Conservation (phyloP, 73 alveolate genomes). For the Blepharisma stoltei region DNA sequence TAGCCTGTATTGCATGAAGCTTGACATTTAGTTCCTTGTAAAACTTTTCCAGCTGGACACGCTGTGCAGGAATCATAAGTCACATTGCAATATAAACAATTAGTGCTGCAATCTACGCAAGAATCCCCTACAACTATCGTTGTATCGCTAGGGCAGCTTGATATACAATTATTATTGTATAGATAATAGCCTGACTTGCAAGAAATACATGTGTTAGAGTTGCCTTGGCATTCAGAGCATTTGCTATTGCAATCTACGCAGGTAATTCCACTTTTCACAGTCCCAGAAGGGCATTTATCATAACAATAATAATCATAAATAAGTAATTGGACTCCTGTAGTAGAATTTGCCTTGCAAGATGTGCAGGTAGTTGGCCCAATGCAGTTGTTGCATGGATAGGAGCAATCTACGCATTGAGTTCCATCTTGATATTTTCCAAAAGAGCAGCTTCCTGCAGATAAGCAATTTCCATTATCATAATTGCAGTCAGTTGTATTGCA, state of each 20-base stretch:
- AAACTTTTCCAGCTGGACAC: background rate
- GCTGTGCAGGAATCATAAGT: background rate
- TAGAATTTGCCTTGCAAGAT: background rate
- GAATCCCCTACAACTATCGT: background rate
- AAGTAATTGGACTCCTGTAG: background rate
- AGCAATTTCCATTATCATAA: constrained; percentile 13
- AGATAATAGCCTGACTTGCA: background rate
- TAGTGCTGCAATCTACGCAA: constrained; percentile 1
- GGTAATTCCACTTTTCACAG: background rate
- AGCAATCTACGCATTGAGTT: background rate
- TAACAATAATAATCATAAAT: constrained; percentile 22
- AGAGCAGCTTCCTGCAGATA: background rate
- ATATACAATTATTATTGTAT: background rate
- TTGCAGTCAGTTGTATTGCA: background rate
- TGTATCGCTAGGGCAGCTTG: background rate
- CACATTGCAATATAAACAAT: constrained; percentile 20
- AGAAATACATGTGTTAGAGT: background rate
- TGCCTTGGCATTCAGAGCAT: constrained; percentile 15
- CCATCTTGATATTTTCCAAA: background rate
- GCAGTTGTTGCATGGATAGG: constrained; percentile 19
- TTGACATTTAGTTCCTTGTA: constrained; percentile 28
- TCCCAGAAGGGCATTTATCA: background rate
- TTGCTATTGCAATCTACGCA: constrained; percentile 1
- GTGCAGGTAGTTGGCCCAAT: background rate
- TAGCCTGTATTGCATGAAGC: constrained; percentile 5